These are phyloP conservation scores for Cystobasidium ongulense DNA, from an alignment of 768 basidiomycete genomes.

Conservation along the genomic window DNA sequence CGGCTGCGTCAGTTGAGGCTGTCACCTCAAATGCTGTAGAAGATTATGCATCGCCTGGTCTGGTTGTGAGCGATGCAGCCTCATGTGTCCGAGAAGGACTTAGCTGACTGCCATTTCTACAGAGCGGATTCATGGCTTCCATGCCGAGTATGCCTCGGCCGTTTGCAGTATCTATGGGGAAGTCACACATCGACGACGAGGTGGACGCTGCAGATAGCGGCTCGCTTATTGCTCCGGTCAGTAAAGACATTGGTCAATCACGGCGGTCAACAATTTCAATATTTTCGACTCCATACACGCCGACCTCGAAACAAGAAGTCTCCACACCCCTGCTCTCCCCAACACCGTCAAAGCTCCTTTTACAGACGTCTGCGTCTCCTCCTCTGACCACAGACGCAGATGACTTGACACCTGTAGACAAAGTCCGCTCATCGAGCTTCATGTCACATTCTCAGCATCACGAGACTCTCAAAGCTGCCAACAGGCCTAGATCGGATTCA, in stretches of 20 bases:
- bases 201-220: background rate
- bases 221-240: background rate
- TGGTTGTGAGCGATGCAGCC: background rate
- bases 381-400: background rate
- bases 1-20: background rate
- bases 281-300: background rate
- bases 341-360: background rate
- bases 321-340: background rate
- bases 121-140: constrained; percentile 3
- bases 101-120: background rate
- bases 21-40: background rate
- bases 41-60: background rate
- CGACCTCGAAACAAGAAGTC: background rate
- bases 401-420: background rate
- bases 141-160: background rate
- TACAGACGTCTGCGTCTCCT: background rate
- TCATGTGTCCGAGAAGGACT: background rate
- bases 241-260: background rate
- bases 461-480: background rate
- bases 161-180: background rate
- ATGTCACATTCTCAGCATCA: constrained; percentile 5
- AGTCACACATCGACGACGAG: background rate
- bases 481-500: background rate
- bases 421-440: background rate
- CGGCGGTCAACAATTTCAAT: constrained; percentile 4